Conservation (phyloP, 2,329 filamentous ascomycete species). For the Trichothecium roseum region DNA sequence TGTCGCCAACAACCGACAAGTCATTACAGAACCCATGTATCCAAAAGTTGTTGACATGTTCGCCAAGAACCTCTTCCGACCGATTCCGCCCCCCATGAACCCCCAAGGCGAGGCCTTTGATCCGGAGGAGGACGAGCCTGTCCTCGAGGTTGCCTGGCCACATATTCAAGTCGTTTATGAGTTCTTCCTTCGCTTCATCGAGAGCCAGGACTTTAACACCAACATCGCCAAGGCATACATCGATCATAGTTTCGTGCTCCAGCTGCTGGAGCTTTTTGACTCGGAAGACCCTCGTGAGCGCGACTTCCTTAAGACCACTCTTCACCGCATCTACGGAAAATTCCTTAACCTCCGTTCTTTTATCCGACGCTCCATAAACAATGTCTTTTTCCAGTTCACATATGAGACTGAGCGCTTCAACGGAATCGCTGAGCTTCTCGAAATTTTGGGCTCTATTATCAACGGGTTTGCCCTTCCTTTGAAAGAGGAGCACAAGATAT, state of each 20-base stretch:
- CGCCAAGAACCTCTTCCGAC: conserved; percentile 93
- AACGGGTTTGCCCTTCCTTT: conserved; percentile 94
- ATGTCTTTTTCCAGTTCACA: conserved; percentile 99
- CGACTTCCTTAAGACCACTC: conserved; percentile 94
- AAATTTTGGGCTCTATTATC: conserved; percentile 97
- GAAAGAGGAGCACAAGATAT: conserved; percentile 98
- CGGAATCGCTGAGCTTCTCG: conserved; percentile 89
- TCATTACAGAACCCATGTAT: conserved; percentile 99
- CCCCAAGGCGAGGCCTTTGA: conserved; percentile 97
- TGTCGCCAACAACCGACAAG: conserved; percentile 94
- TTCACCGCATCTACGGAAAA: conserved; percentile 97
- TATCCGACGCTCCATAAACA: conserved; percentile 97
- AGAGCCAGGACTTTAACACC: conserved; percentile 99
- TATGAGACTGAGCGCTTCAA: conserved; percentile 99
- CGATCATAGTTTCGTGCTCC: conserved; percentile 93
- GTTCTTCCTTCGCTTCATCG: conserved; percentile 97
- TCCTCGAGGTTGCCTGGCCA: conserved; percentile 96
- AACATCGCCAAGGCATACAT: conserved; percentile 99
- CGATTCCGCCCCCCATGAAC: conserved; percentile 93
- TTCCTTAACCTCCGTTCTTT: conserved; percentile 96
- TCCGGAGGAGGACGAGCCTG: conserved; percentile 95
- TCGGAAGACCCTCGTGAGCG: conserved; percentile 94
- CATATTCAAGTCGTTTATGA: conserved; percentile 99
- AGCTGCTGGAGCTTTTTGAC: conserved; percentile 94
- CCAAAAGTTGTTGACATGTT: conserved; percentile 99